Conservation (phyloP, 2,329 filamentous ascomycete species). For the Colletotrichum shisoi region DNA sequence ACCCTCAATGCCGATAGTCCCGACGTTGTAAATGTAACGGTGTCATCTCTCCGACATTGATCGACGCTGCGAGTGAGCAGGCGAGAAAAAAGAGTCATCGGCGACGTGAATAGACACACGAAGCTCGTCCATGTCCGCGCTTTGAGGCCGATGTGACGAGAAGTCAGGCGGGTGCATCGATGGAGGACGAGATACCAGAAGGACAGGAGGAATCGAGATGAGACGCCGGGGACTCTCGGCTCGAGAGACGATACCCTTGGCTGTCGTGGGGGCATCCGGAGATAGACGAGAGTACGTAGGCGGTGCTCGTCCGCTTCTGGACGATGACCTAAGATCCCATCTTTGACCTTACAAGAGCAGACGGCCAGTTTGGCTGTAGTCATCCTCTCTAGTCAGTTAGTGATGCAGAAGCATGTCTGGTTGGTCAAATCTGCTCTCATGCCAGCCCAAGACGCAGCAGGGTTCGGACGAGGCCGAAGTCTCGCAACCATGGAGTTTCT, state of each 20-base stretch:
- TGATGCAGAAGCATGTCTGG: conserved; percentile 10
- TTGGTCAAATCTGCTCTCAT: conserved; percentile 11
- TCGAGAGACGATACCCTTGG: conserved; percentile 1
- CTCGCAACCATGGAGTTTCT: conserved; percentile 15
- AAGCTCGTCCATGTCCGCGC: background rate
- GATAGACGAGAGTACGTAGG: conserved; percentile 4
- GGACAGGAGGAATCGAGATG: conserved; percentile 7
- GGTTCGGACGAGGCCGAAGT: conserved; percentile 30
- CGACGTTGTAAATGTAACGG: conserved; percentile 18
- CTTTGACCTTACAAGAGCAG: conserved; percentile 8
- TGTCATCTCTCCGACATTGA: conserved; percentile 14
- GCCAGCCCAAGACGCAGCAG: conserved; percentile 1
- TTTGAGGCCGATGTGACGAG: conserved; percentile 17
- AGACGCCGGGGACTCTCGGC: conserved; percentile 17
- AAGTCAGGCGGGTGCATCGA: background rate
- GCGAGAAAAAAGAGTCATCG: conserved; percentile 31
- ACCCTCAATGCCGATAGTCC: background rate
- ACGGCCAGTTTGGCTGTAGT: conserved; percentile 22
- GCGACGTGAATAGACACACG: conserved; percentile 10
- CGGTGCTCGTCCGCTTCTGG: conserved; percentile 10
- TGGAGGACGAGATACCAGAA: background rate
- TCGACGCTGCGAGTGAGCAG: conserved; percentile 33
- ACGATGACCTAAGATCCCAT: conserved; percentile 26
- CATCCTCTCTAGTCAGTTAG: conserved; percentile 19
- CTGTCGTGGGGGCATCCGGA: conserved; percentile 28